Base-by-base conservation (phyloP, 176 grass and related monocot species). In the Bromus sterilis region DNA sequence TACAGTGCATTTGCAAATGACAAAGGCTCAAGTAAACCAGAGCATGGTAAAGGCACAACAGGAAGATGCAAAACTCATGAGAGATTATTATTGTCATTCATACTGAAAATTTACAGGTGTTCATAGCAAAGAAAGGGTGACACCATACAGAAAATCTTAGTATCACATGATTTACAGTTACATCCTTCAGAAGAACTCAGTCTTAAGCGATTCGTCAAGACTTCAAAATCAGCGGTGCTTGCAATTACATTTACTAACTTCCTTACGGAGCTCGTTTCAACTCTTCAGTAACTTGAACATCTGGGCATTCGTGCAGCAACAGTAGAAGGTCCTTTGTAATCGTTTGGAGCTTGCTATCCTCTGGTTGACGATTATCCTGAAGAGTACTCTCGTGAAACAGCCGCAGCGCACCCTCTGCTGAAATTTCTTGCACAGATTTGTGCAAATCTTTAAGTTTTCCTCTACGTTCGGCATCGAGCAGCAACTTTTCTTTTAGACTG, bases 331-430 rank as follows among this genome's bases (percentile, higher is more conserved):
- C 83, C 11, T 82, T 84, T 24, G 33, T 29, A 6, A 46, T 39
- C 18, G 4, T 62, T 43, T 85, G 65, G 23, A 89, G 76, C 74
- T 83, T 78, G 74, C 61, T 75, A 26, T 82, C 68, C 26, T 59
- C 82, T 78, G 77, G 28, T 53, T 43, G 39, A 68, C 14, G 63
- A 78, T 82, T 29, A 49, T 78, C 55, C 74, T 86, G 59, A 18
- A 69, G 0, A 44, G 79, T 88, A 61, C 58, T 80, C 34, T 64
- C 26, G 41, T 78, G 71, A 65, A 79, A 85, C 74, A 87, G 75
- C 66, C 39, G 60, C 25, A 87, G 42, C 6, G 92, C 92, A 71
- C 63, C 46, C 25, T 88, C 33, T 8, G 89, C 49, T 44, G 89
- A 83, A 64, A 82, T 91, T 62, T 68, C 53, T 64, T 76, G 76